phyloP scores from a whole-genome alignment of 148 eudicot genomes.

The Heliamphora exappendiculata region DNA sequence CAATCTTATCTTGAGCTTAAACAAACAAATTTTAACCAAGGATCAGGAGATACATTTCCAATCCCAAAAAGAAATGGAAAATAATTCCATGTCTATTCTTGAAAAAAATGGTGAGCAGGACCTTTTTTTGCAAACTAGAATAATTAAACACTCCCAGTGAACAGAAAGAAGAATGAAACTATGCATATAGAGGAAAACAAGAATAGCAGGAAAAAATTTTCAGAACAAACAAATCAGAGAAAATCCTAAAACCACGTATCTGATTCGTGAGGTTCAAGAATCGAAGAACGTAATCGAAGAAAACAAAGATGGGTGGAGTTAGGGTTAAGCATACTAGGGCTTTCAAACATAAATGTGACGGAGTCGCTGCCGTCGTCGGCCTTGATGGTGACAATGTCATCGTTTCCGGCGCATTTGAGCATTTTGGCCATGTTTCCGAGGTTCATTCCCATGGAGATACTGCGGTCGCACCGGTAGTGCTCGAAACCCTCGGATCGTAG shows the following conservation, averaged over 20 bases:
- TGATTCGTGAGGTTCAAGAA: not conserved
- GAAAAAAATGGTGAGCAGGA: not conserved
- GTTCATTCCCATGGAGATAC: constrained; percentile 57
- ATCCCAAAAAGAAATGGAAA: not conserved
- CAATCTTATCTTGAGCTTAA: constrained; percentile 64
- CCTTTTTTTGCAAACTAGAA: not conserved
- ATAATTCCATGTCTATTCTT: not conserved
- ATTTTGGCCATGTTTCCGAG: constrained; percentile 48
- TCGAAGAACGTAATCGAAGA: not conserved
- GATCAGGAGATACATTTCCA: not conserved
- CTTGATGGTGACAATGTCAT: constrained; percentile 57
- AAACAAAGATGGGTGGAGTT: not conserved
- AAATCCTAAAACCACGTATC: not conserved
- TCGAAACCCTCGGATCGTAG: constrained; percentile 65
- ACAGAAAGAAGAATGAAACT: not conserved
- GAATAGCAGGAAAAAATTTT: not conserved
- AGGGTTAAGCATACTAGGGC: constrained; percentile 37
- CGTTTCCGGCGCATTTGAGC: constrained; percentile 48
- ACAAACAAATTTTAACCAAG: constrained; percentile 6
- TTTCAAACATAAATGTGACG: constrained; percentile 73
- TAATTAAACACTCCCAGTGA: not conserved
- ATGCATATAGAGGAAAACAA: not conserved
- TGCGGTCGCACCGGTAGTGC: constrained; percentile 63
- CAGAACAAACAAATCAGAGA: not conserved
- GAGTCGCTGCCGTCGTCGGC: constrained; percentile 55